Evolutionary conservation across 352 stramenopile species (phyloP).

Genomic region (Phytophthora lateralis): DNA sequence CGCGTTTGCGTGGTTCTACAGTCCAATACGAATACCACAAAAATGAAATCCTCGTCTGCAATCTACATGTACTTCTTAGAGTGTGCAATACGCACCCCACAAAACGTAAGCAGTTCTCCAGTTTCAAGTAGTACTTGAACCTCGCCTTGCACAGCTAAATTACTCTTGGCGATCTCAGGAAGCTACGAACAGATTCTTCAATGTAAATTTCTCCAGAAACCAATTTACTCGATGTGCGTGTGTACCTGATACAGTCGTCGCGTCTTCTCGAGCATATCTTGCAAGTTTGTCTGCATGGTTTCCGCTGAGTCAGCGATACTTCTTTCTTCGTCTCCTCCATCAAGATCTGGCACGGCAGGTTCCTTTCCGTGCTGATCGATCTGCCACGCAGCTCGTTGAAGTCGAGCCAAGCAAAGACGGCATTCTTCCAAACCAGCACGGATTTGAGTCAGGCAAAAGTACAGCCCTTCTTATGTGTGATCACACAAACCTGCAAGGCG

Average conservation of each 20-base stretch:
- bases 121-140: constrained; percentile 54
- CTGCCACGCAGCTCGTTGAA: constrained; percentile 42
- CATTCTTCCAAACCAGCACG: constrained; percentile 19
- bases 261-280: constrained; percentile 34
- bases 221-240: neutral
- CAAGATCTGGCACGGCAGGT: neutral
- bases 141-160: constrained; percentile 43
- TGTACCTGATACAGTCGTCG: constrained; percentile 45
- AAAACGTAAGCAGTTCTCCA: constrained; percentile 41
- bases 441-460: neutral
- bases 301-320: constrained; percentile 1
- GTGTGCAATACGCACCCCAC: constrained; percentile 24
- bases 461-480: neutral
- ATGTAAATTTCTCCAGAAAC: neutral
- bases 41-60: neutral
- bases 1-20: constrained; percentile 39
- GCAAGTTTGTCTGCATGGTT: constrained; percentile 19
- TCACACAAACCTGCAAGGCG: constrained; percentile 38
- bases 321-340: constrained; percentile 8
- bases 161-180: constrained; percentile 36
- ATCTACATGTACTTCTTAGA: neutral
- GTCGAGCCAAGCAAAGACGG: constrained; percentile 30
- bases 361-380: constrained; percentile 10
- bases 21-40: neutral
- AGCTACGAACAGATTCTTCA: constrained; percentile 16